Evolutionary conservation across 805 yeast species (phyloP), one percentile per base, ranked within the genome.

Genomic region (Pichia occidentalis): DNA sequence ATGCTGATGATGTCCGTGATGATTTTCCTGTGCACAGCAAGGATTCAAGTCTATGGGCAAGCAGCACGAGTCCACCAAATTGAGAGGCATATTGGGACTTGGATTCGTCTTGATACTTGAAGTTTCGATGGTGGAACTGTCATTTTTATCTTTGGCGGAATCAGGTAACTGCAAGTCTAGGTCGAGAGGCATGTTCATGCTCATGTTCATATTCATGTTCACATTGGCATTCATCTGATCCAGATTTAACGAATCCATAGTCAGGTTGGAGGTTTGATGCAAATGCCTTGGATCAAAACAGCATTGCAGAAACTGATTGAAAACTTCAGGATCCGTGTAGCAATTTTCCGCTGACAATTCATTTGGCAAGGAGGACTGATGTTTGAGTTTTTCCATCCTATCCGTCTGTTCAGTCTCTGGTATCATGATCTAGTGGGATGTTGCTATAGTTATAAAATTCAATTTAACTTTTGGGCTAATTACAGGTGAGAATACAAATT

Each of bases 211-310:
- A 25, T 25, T 31, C 37, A 34, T 20, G 13, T 23, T 25, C 22
- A 25, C n/a, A n/a, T 24, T 19, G 7, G 27, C 5, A 12, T 24
- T 24, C 27, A 32, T 28, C 4, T 18, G 14, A 11, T n/a, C n/a
- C n/a, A n/a, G n/a, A n/a, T n/a, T n/a, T n/a, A n/a, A n/a, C 5
- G 19, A 13, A 11, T 14, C 26, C 4, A 25, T 19, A 6, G 22
- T 10, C 11, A 5, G 7, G 20, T 22, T 18, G 3, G 18, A 17
- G 7, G n/a, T n/a, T n/a, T 32, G 32, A 4, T 28, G 34, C 11
- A 42, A 5, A 37, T 45, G 48, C 1, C 41, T 29, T 4, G 43
- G 42, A 32, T 45, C 48, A 32, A 43, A 42, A 24, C 48, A 45
- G 24, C 48, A 45, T 29, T 45, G 39, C 8, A 42, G 23, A 7